phyloP scores from a whole-genome alignment of 495 filamentous ascomycete species.

The Aspergillus coremiiformis region DNA sequence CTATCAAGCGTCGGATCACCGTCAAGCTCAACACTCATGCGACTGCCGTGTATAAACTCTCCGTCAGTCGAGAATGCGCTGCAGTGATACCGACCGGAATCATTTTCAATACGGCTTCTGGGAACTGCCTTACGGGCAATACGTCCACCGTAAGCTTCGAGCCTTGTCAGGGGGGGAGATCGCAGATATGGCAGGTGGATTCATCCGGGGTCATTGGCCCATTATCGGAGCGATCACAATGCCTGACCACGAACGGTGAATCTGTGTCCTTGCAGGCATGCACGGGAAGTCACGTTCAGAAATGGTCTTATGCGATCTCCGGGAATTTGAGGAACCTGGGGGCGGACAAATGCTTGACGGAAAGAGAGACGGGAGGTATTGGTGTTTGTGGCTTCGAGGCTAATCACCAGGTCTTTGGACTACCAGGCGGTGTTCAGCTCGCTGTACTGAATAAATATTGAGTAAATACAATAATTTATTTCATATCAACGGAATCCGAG shows the following conservation, averaged over 20 bases:
- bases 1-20: slow-evolving; percentile 9
- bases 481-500: too few relatives aligned
- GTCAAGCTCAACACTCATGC: slow-evolving; percentile 23
- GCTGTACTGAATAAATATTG: too few relatives aligned
- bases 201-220: slow-evolving; percentile 14
- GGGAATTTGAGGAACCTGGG: slow-evolving; percentile 21
- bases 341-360: slow-evolving; percentile 19
- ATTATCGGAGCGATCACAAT: slow-evolving; percentile 16
- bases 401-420: slow-evolving; percentile 25
- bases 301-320: slow-evolving; percentile 22
- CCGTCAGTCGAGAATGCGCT: slow-evolving; percentile 9
- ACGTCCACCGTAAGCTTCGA: slow-evolving; percentile 12
- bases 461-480: too few relatives aligned
- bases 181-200: slow-evolving; percentile 25
- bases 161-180: slow-evolving; percentile 17
- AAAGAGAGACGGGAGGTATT: too few relatives aligned
- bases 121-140: slow-evolving; percentile 24
- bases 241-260: slow-evolving; percentile 11
- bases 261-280: slow-evolving; percentile 13
- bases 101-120: slow-evolving; percentile 27
- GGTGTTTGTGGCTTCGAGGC: slow-evolving; percentile 15
- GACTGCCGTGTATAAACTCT: slow-evolving; percentile 23
- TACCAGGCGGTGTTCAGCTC: slow-evolving; percentile 22
- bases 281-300: slow-evolving; percentile 4
- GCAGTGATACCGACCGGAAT: slow-evolving; percentile 25